Conservation (phyloP, 176 grass and related monocot genomes). For the Miscanthus lutarioriparius region DNA sequence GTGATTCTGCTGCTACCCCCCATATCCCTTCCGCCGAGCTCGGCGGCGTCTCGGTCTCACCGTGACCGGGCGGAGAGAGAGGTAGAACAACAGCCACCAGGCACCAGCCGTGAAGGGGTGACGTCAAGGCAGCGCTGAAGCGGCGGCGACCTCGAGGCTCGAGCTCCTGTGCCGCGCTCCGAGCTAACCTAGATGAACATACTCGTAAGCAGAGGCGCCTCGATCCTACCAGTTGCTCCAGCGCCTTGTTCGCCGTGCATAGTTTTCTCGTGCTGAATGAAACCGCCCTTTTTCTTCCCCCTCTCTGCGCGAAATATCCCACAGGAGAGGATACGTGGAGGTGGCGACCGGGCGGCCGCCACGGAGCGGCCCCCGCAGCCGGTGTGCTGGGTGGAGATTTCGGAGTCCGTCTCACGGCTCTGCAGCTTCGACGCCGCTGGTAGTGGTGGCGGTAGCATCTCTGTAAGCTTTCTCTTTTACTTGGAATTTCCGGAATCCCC, state of each 20-base stretch:
- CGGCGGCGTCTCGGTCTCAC: not conserved
- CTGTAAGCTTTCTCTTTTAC: conserved; percentile 33
- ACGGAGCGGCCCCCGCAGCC: conserved; percentile 22
- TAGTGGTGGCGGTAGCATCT: conserved; percentile 35
- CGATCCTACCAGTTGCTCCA: not conserved
- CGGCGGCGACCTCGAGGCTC: not conserved
- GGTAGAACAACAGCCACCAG: not conserved
- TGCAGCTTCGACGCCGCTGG: conserved; percentile 59
- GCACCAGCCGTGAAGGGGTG: not conserved
- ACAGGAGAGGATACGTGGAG: conserved; percentile 47
- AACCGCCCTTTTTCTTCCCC: not conserved
- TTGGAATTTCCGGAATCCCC: not conserved
- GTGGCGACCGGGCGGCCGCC: not conserved
- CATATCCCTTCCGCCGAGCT: conserved; percentile 21
- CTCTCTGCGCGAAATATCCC: not conserved
- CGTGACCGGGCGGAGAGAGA: not conserved
- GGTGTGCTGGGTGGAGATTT: conserved; percentile 80
- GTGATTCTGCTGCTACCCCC: not conserved
- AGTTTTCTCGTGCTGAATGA: not conserved
- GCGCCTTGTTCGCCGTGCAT: not conserved
- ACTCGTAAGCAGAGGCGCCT: conserved; percentile 40
- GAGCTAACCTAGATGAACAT: conserved; percentile 41
- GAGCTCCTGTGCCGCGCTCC: not conserved
- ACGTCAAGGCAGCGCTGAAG: no score
- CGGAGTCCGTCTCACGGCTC: conserved; percentile 72